phyloP scores from a whole-genome alignment of 257 asterid species.

The Solanum corneliomulleri region DNA sequence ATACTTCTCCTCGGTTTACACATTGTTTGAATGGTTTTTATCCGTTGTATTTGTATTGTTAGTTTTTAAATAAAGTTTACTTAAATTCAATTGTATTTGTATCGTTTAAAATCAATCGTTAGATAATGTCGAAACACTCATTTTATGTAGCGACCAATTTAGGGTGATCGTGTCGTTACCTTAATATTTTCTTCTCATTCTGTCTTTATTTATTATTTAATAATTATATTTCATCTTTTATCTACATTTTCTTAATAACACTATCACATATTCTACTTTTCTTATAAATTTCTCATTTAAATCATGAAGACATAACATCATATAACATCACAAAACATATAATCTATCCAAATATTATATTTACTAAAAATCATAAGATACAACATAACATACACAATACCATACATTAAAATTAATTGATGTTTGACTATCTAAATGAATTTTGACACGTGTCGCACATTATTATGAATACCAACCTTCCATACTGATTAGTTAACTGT shows the following conservation, averaged over 20 bases:
- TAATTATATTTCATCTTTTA: too few relatives aligned
- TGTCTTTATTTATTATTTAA: background rate
- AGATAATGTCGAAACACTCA: too few relatives aligned
- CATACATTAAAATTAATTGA: background rate
- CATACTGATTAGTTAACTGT: background rate
- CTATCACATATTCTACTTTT: too few relatives aligned
- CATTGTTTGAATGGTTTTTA: background rate
- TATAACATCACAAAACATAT: fast-evolving
- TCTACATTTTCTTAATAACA: too few relatives aligned
- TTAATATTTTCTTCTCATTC: background rate
- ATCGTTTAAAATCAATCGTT: too few relatives aligned
- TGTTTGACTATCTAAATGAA: background rate
- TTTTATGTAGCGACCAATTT: too few relatives aligned
- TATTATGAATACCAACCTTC: background rate
- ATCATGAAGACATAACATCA: fast-evolving
- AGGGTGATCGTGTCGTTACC: background rate
- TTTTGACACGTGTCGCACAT: background rate
- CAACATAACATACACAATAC: background rate
- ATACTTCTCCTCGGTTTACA: too few relatives aligned
- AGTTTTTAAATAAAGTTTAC: too few relatives aligned
- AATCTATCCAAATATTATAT: too few relatives aligned
- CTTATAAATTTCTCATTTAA: too few relatives aligned
- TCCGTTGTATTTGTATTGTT: background rate
- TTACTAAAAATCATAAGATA: too few relatives aligned
- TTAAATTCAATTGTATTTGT: too few relatives aligned